Evolutionary conservation across 1,284 basidiomycete genomes (phyloP).

Genomic region (Inonotus hispidus): DNA sequence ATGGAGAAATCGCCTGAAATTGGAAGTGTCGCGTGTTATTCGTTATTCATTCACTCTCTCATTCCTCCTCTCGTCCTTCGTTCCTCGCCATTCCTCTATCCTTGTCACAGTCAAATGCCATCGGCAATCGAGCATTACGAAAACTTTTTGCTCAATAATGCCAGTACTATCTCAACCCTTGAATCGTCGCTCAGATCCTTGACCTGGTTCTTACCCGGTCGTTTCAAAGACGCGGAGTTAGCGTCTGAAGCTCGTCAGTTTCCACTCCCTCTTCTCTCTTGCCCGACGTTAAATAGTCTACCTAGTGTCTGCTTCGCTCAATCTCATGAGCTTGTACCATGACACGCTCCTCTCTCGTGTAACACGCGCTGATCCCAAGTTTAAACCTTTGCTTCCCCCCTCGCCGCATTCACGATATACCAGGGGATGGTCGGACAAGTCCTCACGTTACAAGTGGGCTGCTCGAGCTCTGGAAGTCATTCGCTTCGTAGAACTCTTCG

Average conservation of each 20-base stretch:
- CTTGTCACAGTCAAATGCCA: conserved; percentile 26
- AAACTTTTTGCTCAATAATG: conserved; percentile 76
- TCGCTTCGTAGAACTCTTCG: conserved; percentile 71
- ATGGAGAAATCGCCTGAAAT: not conserved
- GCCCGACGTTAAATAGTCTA: conserved; percentile 15
- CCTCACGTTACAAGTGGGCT: conserved; percentile 66
- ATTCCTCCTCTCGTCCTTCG: not conserved
- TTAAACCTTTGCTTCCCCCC: conserved; percentile 62
- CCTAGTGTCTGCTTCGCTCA: conserved; percentile 66
- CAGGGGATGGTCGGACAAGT: conserved; percentile 71
- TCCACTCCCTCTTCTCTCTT: conserved; percentile 12
- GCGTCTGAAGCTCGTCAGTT: conserved; percentile 77
- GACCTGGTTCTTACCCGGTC: conserved; percentile 92
- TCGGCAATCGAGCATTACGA: conserved; percentile 64
- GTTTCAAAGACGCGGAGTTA: conserved; percentile 95
- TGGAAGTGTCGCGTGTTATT: conserved; percentile 2
- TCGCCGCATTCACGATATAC: conserved; percentile 77
- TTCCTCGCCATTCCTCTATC: not conserved
- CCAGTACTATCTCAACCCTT: conserved; percentile 78
- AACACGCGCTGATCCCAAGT: conserved; percentile 55
- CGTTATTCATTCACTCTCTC: not conserved
- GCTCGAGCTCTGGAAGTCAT: conserved; percentile 70
- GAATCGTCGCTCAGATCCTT: conserved; percentile 86
- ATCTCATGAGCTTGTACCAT: conserved; percentile 80
- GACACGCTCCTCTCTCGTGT: conserved; percentile 75